A percentile compares a stretch with the other conserved stretches of the same genome.
Evolutionary conservation across 108 stramenopile genomes (phyloP).

Genomic region (Skeletonema marinoi): DNA sequence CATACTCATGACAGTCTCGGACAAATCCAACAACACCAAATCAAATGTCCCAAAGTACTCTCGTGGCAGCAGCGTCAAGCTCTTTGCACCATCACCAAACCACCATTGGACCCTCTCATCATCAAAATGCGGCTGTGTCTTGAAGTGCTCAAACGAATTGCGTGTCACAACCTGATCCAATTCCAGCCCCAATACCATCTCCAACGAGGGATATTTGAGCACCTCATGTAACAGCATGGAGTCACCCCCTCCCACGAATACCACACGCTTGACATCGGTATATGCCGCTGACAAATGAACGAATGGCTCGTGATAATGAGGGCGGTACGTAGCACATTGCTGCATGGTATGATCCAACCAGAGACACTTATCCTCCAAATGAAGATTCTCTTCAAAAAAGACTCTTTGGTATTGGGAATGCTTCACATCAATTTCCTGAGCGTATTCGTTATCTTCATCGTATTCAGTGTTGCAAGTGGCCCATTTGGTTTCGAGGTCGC

Average conservation of each 20-base stretch:
- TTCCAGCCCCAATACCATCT: constrained; percentile 84
- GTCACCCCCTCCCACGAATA: constrained; percentile 88
- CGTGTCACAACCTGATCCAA: constrained; percentile 78
- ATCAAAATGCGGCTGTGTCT: constrained; percentile 84
- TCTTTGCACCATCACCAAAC: constrained; percentile 90
- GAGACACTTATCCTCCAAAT: constrained; percentile 62
- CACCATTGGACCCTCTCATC: constrained; percentile 87
- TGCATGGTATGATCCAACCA: constrained; percentile 73
- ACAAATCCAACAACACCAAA: constrained; percentile 83
- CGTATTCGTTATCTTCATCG: constrained; percentile 43
- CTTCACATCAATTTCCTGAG: constrained; percentile 30
- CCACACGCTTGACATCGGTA: constrained; percentile 62
- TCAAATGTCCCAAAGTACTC: constrained; percentile 87
- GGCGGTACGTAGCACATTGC: constrained; percentile 73
- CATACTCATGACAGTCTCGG: constrained; percentile 77
- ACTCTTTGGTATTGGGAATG: constrained; percentile 38
- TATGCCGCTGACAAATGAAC: constrained; percentile 83
- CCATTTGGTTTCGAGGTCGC: too few species aligned
- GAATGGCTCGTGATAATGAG: constrained; percentile 83
- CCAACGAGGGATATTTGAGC: constrained; percentile 77
- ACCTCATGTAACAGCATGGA: constrained; percentile 86
- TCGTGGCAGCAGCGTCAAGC: constrained; percentile 70
- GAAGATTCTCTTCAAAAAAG: constrained; percentile 38
- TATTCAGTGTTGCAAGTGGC: constrained; percentile 36
- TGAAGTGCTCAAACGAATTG: constrained; percentile 70